Evolutionary conservation across 1,139 yeast genomes (phyloP).

Genomic region (Debaryomyces subglobosus): DNA sequence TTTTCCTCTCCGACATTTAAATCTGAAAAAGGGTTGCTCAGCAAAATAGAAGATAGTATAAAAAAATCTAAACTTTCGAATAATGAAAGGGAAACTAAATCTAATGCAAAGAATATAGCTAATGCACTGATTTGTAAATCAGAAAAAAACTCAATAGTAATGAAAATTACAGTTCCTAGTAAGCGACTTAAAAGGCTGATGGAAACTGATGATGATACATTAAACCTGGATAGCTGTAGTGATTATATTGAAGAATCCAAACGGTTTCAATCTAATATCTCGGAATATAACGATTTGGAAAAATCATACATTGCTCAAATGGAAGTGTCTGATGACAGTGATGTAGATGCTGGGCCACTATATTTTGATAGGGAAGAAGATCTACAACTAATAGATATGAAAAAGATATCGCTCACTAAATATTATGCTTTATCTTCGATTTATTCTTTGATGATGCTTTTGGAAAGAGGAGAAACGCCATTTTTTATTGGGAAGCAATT

Average conservation of each 20-base stretch:
- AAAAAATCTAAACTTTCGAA: background rate
- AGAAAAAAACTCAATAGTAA: background rate
- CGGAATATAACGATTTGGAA: constrained; percentile 9
- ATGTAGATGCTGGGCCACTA: constrained; percentile 19
- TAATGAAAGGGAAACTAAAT: background rate
- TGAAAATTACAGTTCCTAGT: background rate
- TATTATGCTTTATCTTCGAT: constrained; percentile 11
- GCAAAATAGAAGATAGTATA: background rate
- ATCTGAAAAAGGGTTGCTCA: background rate
- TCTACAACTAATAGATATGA: constrained; percentile 10
- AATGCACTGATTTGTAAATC: background rate
- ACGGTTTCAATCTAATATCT: background rate
- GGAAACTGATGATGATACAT: background rate
- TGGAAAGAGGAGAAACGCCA: constrained; percentile 33
- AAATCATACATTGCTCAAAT: constrained; percentile 24
- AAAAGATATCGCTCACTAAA: background rate
- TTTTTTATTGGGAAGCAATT: constrained; percentile 29
- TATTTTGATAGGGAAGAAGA: constrained; percentile 26
- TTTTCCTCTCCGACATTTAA: background rate
- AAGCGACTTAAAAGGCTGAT: background rate
- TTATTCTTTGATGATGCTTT: constrained; percentile 18
- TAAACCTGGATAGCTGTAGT: background rate
- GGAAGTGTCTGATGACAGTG: constrained; percentile 42
- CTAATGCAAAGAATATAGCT: background rate
- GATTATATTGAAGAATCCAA: background rate